A percentile compares a stretch with the other conserved stretches of the same genome.
Conservation (phyloP, 495 filamentous ascomycete genomes). For the Aspergillus avenaceus region DNA sequence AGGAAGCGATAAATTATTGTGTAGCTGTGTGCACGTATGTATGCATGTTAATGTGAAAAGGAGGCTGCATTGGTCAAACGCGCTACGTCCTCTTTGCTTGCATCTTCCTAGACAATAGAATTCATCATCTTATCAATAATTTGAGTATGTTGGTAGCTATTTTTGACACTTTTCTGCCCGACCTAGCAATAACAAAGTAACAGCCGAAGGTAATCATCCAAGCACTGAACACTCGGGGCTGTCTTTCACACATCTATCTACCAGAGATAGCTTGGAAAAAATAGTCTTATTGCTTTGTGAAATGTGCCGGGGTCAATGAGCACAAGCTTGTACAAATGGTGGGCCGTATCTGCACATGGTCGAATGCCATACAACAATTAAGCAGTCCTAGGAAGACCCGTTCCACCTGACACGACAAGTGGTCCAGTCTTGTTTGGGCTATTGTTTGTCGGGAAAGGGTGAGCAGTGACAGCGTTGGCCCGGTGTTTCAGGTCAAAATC, state of each 20-base stretch:
- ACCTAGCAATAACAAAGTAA: not conserved
- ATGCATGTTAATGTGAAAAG: no score
- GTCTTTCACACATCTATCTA: not conserved
- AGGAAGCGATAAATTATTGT: no score
- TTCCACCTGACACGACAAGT: constrained; percentile 41
- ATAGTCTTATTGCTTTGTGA: not conserved
- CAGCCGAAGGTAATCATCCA: not conserved
- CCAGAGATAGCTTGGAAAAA: not conserved
- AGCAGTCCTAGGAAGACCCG: constrained; percentile 20
- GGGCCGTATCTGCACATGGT: not conserved
- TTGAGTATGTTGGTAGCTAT: not conserved
- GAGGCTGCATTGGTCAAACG: no score
- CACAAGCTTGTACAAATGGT: not conserved
- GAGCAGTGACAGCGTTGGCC: constrained; percentile 13
- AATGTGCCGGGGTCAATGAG: not conserved
- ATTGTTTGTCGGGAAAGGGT: constrained; percentile 22
- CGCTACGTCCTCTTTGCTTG: no score
- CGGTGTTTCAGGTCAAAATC: constrained; percentile 39
- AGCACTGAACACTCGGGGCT: not conserved
- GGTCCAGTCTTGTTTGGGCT: constrained; percentile 31
- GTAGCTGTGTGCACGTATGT: no score
- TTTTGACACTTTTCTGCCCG: not conserved
- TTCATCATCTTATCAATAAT: no score
- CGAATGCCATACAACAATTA: constrained; percentile 5
- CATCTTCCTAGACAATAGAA: no score